phyloP scores from a whole-genome alignment of 2,329 filamentous ascomycete genomes.

The Myriosclerotinia duriaeana region DNA sequence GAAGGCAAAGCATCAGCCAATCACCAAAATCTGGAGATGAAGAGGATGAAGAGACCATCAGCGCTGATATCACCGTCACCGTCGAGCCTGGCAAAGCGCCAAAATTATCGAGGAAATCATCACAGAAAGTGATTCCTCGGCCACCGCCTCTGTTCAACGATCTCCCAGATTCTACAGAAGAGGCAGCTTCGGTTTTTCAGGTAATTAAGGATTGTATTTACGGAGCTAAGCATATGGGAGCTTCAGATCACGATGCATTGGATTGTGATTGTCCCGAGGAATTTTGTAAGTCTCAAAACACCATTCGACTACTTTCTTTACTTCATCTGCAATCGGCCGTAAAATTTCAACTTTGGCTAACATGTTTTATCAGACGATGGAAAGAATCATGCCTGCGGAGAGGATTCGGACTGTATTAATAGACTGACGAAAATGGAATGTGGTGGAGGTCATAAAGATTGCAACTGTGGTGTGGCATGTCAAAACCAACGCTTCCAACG shows the following conservation, averaged over 20 bases:
- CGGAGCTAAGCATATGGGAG: conserved; percentile 85
- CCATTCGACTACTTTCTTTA: conserved; percentile 6
- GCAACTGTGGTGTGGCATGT: conserved; percentile 82
- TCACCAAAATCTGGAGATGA: conserved; percentile 43
- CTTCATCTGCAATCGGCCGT: neutral
- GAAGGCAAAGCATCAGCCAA: conserved; percentile 32
- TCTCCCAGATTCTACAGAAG: conserved; percentile 73
- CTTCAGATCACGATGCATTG: conserved; percentile 83
- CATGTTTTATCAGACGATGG: conserved; percentile 51
- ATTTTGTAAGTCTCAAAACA: conserved; percentile 71
- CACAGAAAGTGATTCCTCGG: conserved; percentile 65
- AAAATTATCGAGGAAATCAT: conserved; percentile 71
- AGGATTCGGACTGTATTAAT: conserved; percentile 98
- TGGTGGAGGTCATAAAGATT: conserved; percentile 61
- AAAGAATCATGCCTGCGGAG: conserved; percentile 82
- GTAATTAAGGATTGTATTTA: conserved; percentile 85
- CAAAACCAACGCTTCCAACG: conserved; percentile 94
- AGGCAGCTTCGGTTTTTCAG: conserved; percentile 75
- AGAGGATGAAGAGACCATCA: conserved; percentile 50
- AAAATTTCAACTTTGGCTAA: conserved; percentile 38
- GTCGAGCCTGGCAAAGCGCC: conserved; percentile 64
- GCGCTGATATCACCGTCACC: conserved; percentile 62
- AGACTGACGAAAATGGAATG: conserved; percentile 98
- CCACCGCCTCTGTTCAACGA: conserved; percentile 68
- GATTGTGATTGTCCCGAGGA: conserved; percentile 95